Conservation (phyloP, 176 grass and related monocot species). For the Oryza glaberrima region DNA sequence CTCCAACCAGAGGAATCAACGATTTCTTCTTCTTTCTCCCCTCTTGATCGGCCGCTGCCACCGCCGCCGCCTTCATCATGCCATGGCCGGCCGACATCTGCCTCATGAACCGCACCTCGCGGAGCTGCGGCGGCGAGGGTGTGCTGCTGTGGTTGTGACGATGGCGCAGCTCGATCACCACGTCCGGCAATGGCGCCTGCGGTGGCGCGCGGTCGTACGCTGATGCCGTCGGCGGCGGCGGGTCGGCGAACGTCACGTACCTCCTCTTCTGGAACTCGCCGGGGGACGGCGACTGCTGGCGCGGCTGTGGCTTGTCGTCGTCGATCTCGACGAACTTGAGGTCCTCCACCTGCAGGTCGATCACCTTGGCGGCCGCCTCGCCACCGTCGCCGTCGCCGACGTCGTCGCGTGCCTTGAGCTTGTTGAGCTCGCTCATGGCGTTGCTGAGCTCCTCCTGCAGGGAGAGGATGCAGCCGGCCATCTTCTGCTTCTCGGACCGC, state of each 20-base stretch:
- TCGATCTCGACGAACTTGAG: slow-evolving; percentile 63
- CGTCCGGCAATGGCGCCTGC: slow-evolving; percentile 25
- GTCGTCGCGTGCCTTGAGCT: slow-evolving; percentile 54
- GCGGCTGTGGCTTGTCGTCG: neutral
- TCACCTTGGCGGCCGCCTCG: slow-evolving; percentile 24
- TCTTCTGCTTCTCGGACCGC: slow-evolving; percentile 62
- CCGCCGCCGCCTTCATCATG: neutral
- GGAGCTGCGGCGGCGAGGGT: slow-evolving; percentile 13
- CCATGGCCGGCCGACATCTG: slow-evolving; percentile 41
- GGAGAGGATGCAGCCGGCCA: slow-evolving; percentile 65
- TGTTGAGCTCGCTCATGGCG: slow-evolving; percentile 63
- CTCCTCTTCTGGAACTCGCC: slow-evolving; percentile 86
- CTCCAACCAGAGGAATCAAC: slow-evolving; percentile 73
- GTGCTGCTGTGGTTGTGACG: too few species aligned
- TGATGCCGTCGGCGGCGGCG: slow-evolving; percentile 22
- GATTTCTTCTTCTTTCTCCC: slow-evolving; percentile 71
- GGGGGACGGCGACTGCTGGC: neutral
- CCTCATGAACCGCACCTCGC: slow-evolving; percentile 48
- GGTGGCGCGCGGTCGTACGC: slow-evolving; percentile 16
- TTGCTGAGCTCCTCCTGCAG: slow-evolving; percentile 68
- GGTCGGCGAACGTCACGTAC: slow-evolving; percentile 85
- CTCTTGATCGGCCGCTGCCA: neutral
- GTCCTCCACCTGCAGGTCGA: slow-evolving; percentile 67
- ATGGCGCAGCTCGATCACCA: slow-evolving; percentile 38
- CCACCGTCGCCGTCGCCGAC: neutral